Evolutionary conservation across 1,284 basidiomycete species (phyloP).

Genomic region (Trichosporon sp.): DNA sequence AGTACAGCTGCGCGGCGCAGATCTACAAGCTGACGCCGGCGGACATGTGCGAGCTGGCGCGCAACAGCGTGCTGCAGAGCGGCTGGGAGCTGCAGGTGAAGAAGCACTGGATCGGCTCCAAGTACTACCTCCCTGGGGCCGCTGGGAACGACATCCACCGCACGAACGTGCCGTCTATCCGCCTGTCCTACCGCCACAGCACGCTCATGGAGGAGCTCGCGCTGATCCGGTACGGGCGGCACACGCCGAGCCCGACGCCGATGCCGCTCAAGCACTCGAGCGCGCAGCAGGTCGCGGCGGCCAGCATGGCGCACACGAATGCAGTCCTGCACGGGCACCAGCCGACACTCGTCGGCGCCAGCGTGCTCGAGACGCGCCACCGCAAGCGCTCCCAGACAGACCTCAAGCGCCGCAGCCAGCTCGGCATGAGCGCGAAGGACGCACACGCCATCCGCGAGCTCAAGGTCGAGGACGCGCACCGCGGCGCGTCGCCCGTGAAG

Average conservation of each 20-base stretch:
- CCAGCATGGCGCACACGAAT: slow-evolving; percentile 20
- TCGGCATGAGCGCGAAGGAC: not conserved
- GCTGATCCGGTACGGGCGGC: slow-evolving; percentile 39
- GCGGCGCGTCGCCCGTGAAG: too few relatives aligned
- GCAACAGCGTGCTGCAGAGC: slow-evolving; percentile 92
- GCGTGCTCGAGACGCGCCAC: slow-evolving; percentile 31
- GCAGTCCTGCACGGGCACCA: slow-evolving; percentile 8
- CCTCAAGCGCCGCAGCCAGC: slow-evolving; percentile 10
- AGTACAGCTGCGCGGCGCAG: slow-evolving; percentile 97
- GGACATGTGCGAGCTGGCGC: slow-evolving; percentile 77
- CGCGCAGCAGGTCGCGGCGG: slow-evolving; percentile 13
- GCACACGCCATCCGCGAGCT: not conserved
- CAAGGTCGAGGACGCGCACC: not conserved
- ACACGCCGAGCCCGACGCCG: slow-evolving; percentile 35
- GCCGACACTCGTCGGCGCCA: slow-evolving; percentile 23
- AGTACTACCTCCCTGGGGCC: slow-evolving; percentile 84
- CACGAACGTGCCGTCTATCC: slow-evolving; percentile 94
- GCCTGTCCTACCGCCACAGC: slow-evolving; percentile 81
- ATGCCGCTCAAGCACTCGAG: slow-evolving; percentile 20
- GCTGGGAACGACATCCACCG: slow-evolving; percentile 89
- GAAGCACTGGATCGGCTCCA: slow-evolving; percentile 87
- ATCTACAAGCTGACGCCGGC: slow-evolving; percentile 80
- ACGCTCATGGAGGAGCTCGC: slow-evolving; percentile 79
- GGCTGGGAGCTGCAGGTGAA: slow-evolving; percentile 99
- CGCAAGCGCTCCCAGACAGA: slow-evolving; percentile 26